Evolutionary conservation across 2,329 filamentous ascomycete genomes (phyloP), one percentile per base, ranked within the genome.

Genomic region (Davidsoniella australis): DNA sequence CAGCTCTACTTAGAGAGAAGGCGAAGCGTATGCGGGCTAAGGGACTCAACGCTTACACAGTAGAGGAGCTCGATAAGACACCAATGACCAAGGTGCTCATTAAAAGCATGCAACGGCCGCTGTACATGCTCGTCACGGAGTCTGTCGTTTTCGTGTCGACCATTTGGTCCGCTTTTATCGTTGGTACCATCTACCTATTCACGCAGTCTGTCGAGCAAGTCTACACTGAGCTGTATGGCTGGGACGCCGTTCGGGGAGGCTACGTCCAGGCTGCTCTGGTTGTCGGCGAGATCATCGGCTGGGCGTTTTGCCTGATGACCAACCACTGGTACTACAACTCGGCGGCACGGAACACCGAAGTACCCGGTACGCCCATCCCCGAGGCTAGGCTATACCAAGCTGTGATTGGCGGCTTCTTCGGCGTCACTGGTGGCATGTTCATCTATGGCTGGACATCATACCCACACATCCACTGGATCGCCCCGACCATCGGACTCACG

Each of bases 391-490:
- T 52, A 10, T 52, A 52, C 42, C 50, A 52, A 14, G 50, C 50
- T 8, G 47, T 52, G 14, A 46, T 52, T 39, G 50, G 50, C 20
- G 50, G 50, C 5, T 44, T 52, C 23, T 49, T 49, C 18, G 50
- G 50, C 7, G 47, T 52, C 7, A 52, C 47, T 0, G 69, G 64
- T 1, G 71, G 71, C 12, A 64, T 73, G 59, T 71, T 74, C 53
- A 62, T 65, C 29, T 73, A 72, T 53, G 71, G 62, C 0, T 73
- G 70, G 70, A 68, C 68, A 1, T 62, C 63, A 1, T 69, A 64
- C 41, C 55, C 66, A 0, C 50, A 36, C 2, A 39, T 71, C 0
- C 66, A 61, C 1, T 74, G 70, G 70, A 65, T 69, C 5, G 61
- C 64, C 5, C 69, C 70, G 0, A 63, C 66, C 0, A 58, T 71